Evolutionary conservation across 306 rosid species (phyloP).

Genomic region (Prunus dulcis): DNA sequence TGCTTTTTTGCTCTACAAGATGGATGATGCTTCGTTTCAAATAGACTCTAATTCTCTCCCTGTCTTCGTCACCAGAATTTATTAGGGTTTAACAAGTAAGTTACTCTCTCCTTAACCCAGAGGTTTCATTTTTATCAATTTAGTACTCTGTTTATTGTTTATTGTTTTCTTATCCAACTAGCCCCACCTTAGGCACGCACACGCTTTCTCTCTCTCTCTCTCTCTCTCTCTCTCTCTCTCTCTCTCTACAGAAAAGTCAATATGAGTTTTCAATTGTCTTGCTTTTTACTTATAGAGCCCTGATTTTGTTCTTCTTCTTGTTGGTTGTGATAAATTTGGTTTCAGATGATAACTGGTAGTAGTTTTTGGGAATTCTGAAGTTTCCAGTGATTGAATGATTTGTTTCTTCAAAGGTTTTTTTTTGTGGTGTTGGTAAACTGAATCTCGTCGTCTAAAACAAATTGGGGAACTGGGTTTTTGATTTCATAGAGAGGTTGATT

Average conservation of each 20-base stretch:
- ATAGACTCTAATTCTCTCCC: neutral
- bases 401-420: neutral
- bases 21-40: neutral
- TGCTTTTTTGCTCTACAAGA: slow-evolving; percentile 7
- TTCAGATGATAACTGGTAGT: neutral
- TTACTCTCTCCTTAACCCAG: neutral
- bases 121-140: neutral
- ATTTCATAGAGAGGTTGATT: slow-evolving; percentile 9
- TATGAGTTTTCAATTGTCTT: neutral
- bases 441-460: neutral
- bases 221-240: neutral
- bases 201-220: no score
- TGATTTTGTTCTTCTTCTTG: neutral
- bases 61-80: neutral
- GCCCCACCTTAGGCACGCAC: no score
- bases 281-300: neutral
- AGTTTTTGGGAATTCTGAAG: neutral
- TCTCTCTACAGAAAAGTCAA: neutral
- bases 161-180: neutral
- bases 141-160: neutral
- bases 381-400: neutral
- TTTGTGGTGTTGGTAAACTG: neutral
- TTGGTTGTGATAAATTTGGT: neutral
- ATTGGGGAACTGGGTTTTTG: slow-evolving; percentile 9
- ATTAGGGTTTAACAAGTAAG: neutral